A percentile compares a stretch with the other conserved stretches of the same genome.
Conservation (phyloP, 495 filamentous ascomycete genomes). For the Penicillium bovifimosum region DNA sequence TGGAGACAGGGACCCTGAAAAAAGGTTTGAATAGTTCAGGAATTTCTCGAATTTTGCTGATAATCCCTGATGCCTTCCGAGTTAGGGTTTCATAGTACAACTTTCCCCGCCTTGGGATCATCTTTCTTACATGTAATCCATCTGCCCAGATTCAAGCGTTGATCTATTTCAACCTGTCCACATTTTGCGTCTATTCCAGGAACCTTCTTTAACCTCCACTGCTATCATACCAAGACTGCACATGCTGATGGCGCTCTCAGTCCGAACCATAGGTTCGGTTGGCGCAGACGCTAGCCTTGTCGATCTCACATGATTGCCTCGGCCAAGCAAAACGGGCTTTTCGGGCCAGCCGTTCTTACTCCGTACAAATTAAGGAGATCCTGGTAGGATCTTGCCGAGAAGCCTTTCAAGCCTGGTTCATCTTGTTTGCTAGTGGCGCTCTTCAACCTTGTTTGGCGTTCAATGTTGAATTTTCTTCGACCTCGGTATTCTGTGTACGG, state of each 20-base stretch:
- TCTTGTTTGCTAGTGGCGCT: background rate
- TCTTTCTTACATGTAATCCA: background rate
- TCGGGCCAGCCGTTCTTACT: too few species aligned
- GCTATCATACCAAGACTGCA: background rate
- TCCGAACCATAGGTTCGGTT: slow-evolving; percentile 1
- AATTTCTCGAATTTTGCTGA: background rate
- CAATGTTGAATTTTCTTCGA: background rate
- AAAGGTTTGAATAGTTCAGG: background rate
- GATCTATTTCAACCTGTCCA: background rate
- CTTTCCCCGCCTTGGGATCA: slow-evolving; percentile 3
- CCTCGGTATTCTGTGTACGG: background rate
- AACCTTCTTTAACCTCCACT: too few species aligned
- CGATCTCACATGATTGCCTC: slow-evolving; percentile 11
- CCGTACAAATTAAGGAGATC: too few species aligned
- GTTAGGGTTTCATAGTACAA: slow-evolving; percentile 6
- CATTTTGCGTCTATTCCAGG: background rate
- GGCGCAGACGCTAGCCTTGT: background rate
- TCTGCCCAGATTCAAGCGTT: background rate
- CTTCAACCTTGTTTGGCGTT: background rate
- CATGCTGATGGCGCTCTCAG: background rate
- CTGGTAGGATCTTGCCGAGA: background rate
- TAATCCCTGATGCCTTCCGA: slow-evolving; percentile 1
- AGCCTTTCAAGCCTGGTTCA: background rate
- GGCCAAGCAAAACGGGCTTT: background rate
- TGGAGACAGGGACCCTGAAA: background rate